phyloP scores from a whole-genome alignment of 805 yeast genomes.

The Barnettozyma salicaria region DNA sequence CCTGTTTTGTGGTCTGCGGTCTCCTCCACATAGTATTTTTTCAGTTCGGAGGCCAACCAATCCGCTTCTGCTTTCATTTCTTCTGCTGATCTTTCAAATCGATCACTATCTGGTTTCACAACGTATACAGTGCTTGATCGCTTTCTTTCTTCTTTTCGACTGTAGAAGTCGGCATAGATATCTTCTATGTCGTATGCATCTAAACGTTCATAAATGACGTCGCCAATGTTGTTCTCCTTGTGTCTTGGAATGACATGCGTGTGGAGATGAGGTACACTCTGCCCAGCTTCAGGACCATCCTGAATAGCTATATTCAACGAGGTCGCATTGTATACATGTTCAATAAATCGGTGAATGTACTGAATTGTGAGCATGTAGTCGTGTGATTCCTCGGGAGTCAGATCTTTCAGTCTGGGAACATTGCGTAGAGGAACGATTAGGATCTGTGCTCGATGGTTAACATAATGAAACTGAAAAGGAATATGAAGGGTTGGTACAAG shows the following conservation, averaged over 20 bases:
- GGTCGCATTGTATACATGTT: slow-evolving; percentile 65
- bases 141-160: slow-evolving; percentile 25
- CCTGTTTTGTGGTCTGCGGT: no score
- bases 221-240: slow-evolving; percentile 52
- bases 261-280: slow-evolving; percentile 91
- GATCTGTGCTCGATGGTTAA: slow-evolving; percentile 29
- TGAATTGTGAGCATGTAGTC: slow-evolving; percentile 81
- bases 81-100: slow-evolving; percentile 52
- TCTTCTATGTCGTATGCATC: slow-evolving; percentile 47
- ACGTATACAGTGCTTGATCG: slow-evolving; percentile 25
- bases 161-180: slow-evolving; percentile 26
- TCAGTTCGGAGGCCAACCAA: slow-evolving; percentile 40
- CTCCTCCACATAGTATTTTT: slow-evolving; percentile 21
- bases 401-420: slow-evolving; percentile 60
- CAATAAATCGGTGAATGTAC: slow-evolving; percentile 60
- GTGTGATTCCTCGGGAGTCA: slow-evolving; percentile 61
- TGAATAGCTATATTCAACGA: slow-evolving; percentile 87
- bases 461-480: no score
- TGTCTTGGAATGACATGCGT: slow-evolving; percentile 89
- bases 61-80: slow-evolving; percentile 71
- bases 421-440: slow-evolving; percentile 77
- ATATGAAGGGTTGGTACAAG: not conserved
- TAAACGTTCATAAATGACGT: slow-evolving; percentile 62
- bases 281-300: slow-evolving; percentile 96
- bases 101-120: slow-evolving; percentile 42